These are phyloP conservation scores for Lentinula guzmanii DNA, from an alignment of 768 basidiomycete species.

Conservation along the genomic window DNA sequence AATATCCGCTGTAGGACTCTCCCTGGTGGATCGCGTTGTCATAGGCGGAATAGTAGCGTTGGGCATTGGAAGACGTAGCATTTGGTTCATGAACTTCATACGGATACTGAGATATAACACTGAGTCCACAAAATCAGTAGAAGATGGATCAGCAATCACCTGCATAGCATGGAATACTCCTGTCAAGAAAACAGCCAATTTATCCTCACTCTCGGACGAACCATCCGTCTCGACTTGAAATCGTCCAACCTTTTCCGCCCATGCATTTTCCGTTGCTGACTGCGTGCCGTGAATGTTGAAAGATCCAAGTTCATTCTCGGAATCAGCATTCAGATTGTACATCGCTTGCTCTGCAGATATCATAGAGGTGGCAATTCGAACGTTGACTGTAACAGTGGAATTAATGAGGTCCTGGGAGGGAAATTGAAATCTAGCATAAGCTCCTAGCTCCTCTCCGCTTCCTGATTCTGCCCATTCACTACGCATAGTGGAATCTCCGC, in stretches of 20 bases:
- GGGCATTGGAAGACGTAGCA: background rate
- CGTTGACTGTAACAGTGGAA: conserved; percentile 28
- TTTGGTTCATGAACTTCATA: conserved; percentile 60
- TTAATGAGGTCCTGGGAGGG: conserved; percentile 16
- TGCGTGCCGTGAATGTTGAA: conserved; percentile 48
- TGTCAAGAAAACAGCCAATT: conserved; percentile 52
- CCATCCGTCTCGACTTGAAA: conserved; percentile 37
- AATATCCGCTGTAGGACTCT: conserved; percentile 75
- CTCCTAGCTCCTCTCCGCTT: conserved; percentile 42
- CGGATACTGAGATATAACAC: conserved; percentile 48
- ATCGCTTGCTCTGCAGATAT: conserved; percentile 66
- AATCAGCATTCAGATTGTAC: conserved; percentile 42
- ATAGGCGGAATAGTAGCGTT: conserved; percentile 69
- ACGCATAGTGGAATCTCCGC: conserved; percentile 17
- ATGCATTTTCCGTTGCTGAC: conserved; percentile 37
- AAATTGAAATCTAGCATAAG: conserved; percentile 39
- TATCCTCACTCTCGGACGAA: conserved; percentile 30
- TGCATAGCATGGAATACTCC: conserved; percentile 59
- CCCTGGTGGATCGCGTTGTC: conserved; percentile 59
- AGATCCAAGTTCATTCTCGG: conserved; percentile 27
- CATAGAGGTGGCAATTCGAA: conserved; percentile 68
- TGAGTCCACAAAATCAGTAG: background rate
- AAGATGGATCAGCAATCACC: conserved; percentile 20
- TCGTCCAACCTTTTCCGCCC: conserved; percentile 53
- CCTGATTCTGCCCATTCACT: conserved; percentile 20